These are phyloP conservation scores for Trichaptum fuscoviolaceum DNA, from an alignment of 768 basidiomycete genomes.

Conservation along the genomic window DNA sequence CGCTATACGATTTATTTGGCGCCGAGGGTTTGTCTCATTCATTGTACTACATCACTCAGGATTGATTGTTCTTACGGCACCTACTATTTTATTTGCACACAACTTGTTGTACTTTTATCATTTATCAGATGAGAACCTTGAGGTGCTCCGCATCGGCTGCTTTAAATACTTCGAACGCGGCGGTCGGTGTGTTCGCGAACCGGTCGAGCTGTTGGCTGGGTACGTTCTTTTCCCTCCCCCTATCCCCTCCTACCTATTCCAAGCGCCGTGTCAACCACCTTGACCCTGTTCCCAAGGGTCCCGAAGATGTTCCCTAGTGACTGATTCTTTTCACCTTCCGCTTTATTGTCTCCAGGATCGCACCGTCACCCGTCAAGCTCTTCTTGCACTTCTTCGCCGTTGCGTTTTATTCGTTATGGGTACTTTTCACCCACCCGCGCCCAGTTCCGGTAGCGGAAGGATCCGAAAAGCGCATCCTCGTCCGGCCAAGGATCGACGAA, in stretches of 20 bases:
- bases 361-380: conserved; percentile 74
- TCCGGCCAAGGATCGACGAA: conserved; percentile 44
- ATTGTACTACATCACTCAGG: conserved; percentile 1
- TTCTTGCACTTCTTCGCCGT: conserved; percentile 93
- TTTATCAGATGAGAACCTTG: conserved; percentile 50
- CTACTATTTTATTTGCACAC: neutral
- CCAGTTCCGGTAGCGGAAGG: conserved; percentile 26
- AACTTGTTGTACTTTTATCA: neutral
- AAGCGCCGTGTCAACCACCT: neutral
- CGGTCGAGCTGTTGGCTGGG: conserved; percentile 88
- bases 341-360: conserved; percentile 44
- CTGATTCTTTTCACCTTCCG: conserved; percentile 3
- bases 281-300: neutral
- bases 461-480: conserved; percentile 33
- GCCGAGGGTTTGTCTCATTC: conserved; percentile 61
- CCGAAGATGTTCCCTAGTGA: neutral
- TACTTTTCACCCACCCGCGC: conserved; percentile 68
- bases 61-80: conserved; percentile 24
- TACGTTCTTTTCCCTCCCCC: conserved; percentile 30
- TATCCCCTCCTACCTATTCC: neutral
- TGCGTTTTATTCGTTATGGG: conserved; percentile 91
- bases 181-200: conserved; percentile 82
- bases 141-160: conserved; percentile 73
- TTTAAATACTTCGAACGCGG: conserved; percentile 97
- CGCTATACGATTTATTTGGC: conserved; percentile 90